Conservation (phyloP, 2,329 filamentous ascomycete species). For the Aureobasidium sp. region DNA sequence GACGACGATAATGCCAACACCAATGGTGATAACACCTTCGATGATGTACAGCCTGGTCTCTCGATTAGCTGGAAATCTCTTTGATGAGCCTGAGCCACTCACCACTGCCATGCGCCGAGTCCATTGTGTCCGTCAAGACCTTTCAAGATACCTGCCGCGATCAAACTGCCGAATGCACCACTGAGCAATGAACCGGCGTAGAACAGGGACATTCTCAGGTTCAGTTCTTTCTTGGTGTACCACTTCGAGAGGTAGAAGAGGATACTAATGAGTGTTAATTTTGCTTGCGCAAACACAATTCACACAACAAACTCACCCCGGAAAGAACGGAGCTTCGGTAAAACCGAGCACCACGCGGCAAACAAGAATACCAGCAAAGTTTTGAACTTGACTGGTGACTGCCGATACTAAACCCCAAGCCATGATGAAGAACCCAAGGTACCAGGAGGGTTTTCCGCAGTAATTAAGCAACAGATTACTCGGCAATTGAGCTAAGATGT, state of each 20-base stretch:
- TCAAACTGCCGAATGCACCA: conserved; percentile 60
- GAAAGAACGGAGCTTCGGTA: conserved; percentile 26
- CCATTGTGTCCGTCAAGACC: conserved; percentile 53
- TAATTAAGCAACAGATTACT: conserved; percentile 40
- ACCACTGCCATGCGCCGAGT: conserved; percentile 48
- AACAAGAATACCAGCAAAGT: conserved; percentile 34
- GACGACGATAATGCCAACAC: conserved; percentile 25
- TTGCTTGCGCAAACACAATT: too few species aligned
- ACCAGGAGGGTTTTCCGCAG: conserved; percentile 31
- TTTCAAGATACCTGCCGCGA: conserved; percentile 52
- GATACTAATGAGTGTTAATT: neutral
- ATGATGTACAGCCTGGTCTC: conserved; percentile 50
- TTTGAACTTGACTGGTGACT: conserved; percentile 35
- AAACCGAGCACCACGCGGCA: conserved; percentile 39
- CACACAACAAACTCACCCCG: conserved; percentile 15
- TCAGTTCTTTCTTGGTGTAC: conserved; percentile 63
- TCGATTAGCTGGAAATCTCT: neutral
- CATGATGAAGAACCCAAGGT: conserved; percentile 33
- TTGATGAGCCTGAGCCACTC: neutral
- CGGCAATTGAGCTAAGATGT: conserved; percentile 33
- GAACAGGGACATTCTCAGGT: conserved; percentile 55
- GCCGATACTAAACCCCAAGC: conserved; percentile 40
- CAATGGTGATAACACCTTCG: conserved; percentile 56
- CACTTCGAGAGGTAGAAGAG: conserved; percentile 56
- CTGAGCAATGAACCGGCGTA: conserved; percentile 62